Evolutionary conservation across 352 stramenopile genomes (phyloP).

Genomic region (Saprolegnia diclina): DNA sequence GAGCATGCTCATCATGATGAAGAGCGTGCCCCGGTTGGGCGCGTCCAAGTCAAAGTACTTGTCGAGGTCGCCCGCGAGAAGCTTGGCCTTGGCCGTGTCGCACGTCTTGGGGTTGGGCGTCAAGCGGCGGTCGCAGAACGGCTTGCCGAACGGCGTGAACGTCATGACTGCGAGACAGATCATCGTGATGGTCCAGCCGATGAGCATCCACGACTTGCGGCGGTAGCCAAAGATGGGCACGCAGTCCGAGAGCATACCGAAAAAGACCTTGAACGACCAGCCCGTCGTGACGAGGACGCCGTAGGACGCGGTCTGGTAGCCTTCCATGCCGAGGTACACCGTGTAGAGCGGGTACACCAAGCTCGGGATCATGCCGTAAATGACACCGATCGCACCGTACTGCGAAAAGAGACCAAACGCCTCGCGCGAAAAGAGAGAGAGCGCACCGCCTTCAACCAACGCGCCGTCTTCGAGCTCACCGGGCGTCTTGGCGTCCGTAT

Average conservation of each 20-base stretch:
- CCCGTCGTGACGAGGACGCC: slow-evolving; percentile 37
- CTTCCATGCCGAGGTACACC: slow-evolving; percentile 12
- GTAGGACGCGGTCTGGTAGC: slow-evolving; percentile 34
- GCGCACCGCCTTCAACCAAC: slow-evolving; percentile 3
- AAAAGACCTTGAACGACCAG: slow-evolving; percentile 54
- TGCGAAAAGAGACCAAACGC: slow-evolving; percentile 25
- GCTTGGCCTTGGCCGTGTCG: background rate
- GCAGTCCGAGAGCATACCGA: slow-evolving; percentile 45
- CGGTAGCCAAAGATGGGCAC: slow-evolving; percentile 44
- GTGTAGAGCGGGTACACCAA: slow-evolving; percentile 5
- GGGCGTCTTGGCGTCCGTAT: slow-evolving; percentile 11
- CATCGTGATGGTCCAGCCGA: slow-evolving; percentile 34
- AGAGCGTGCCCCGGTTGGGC: slow-evolving; percentile 3
- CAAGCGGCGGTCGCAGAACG: slow-evolving; percentile 1
- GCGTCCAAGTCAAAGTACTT: slow-evolving; percentile 10
- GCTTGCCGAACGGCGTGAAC: slow-evolving; percentile 1
- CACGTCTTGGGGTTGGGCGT: background rate
- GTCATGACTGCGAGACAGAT: background rate
- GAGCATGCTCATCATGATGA: slow-evolving; percentile 19
- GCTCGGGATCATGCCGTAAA: slow-evolving; percentile 15
- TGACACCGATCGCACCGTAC: slow-evolving; percentile 11
- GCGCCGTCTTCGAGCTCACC: slow-evolving; percentile 12
- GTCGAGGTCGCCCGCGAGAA: background rate
- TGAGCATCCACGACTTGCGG: slow-evolving; percentile 46
- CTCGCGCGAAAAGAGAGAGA: slow-evolving; percentile 6